A percentile compares a stretch with the other conserved stretches of the same genome.
phyloP scores from a whole-genome alignment of 2,329 filamentous ascomycete genomes.

The Stylonectria norvegica region DNA sequence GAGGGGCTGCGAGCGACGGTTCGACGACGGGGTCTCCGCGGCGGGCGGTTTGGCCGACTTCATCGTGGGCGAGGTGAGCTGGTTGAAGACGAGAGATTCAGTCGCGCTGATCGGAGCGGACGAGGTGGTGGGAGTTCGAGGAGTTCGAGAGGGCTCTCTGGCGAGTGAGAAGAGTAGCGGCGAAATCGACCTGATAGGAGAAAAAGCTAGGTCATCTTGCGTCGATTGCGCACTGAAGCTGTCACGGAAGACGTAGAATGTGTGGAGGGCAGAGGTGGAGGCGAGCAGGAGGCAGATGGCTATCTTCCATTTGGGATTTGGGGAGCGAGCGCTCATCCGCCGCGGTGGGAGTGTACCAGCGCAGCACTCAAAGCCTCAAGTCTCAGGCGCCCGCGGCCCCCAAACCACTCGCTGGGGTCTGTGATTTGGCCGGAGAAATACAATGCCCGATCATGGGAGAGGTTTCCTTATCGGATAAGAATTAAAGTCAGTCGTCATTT shows the following conservation, averaged over 20 bases:
- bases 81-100: conserved; percentile 14
- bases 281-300: conserved; percentile 19
- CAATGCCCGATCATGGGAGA: not conserved
- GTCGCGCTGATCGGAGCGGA: conserved; percentile 22
- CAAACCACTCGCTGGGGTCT: not conserved
- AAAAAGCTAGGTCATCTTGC: conserved; percentile 25
- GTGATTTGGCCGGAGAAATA: conserved; percentile 1
- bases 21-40: conserved; percentile 44
- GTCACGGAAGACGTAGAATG: conserved; percentile 14
- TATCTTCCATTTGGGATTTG: conserved; percentile 24
- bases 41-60: conserved; percentile 52
- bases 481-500: conserved; percentile 1
- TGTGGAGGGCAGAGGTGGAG: conserved; percentile 20
- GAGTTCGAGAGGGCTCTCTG: conserved; percentile 4
- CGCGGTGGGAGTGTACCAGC: conserved; percentile 13
- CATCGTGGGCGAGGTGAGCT: conserved; percentile 42
- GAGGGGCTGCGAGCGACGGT: conserved; percentile 60
- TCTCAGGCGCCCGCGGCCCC: conserved; percentile 13
- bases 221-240: conserved; percentile 14
- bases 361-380: conserved; percentile 10
- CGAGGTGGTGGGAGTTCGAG: conserved; percentile 19
- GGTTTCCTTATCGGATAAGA: conserved; percentile 4
- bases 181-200: conserved; percentile 17
- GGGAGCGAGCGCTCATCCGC: conserved; percentile 23
- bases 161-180: conserved; percentile 19